Evolutionary conservation across 2,329 filamentous ascomycete species (phyloP).

Genomic region (Xylaria sp.): DNA sequence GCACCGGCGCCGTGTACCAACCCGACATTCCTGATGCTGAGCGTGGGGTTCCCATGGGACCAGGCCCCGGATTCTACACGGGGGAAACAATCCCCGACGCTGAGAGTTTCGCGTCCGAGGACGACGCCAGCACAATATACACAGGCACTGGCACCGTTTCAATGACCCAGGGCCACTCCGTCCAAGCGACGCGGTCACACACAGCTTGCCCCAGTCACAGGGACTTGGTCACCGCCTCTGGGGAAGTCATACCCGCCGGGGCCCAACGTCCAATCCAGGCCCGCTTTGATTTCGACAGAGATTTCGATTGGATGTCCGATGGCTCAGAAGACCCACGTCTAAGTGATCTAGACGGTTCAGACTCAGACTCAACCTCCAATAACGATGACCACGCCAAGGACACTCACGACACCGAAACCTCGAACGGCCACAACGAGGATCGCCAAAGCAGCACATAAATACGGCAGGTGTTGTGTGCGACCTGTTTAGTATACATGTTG

Average conservation of each 20-base stretch:
- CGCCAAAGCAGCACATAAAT: background rate
- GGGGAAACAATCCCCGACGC: slow-evolving; percentile 45
- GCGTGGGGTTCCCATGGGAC: slow-evolving; percentile 44
- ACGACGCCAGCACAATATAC: slow-evolving; percentile 29
- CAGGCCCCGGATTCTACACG: slow-evolving; percentile 50
- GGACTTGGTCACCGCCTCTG: no score
- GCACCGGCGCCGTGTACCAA: slow-evolving; percentile 60
- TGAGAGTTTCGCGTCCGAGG: slow-evolving; percentile 34
- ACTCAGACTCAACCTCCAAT: background rate
- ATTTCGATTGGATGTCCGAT: slow-evolving; percentile 18
- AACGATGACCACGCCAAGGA: background rate
- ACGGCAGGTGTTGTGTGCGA: background rate
- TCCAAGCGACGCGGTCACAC: slow-evolving; percentile 13
- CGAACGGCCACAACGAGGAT: background rate
- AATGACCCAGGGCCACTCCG: slow-evolving; percentile 27
- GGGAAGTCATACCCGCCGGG: no score
- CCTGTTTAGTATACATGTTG: background rate
- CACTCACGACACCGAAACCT: background rate
- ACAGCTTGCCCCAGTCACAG: background rate
- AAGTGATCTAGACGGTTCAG: slow-evolving; percentile 4
- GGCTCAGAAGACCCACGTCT: slow-evolving; percentile 8
- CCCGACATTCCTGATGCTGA: slow-evolving; percentile 49
- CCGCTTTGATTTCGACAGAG: background rate
- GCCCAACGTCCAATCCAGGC: no score
- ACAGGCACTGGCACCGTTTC: slow-evolving; percentile 38